Percentiles rank a stretch among this genome's conserved stretches.
Evolutionary conservation across 192 early-diverging fungal genomes (phyloP).

Genomic region (Entophlyctis luteolus): DNA sequence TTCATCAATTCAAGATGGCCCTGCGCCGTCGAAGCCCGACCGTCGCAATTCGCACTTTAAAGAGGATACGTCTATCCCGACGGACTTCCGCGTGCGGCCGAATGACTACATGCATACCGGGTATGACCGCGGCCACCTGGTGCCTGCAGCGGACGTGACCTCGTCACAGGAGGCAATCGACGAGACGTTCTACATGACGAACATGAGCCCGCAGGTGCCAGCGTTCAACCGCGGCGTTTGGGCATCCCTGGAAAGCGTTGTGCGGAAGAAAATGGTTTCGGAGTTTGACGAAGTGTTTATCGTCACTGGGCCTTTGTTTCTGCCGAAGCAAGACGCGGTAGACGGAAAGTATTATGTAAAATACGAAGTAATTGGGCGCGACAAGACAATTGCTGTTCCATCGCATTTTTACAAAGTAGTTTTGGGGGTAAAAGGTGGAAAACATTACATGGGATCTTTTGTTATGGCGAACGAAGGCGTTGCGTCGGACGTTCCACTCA

Average conservation of each 20-base stretch:
- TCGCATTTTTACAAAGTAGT: slow-evolving; percentile 94
- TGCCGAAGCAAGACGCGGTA: slow-evolving; percentile 63
- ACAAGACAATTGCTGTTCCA: slow-evolving; percentile 83
- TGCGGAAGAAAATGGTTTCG: slow-evolving; percentile 63
- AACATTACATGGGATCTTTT: slow-evolving; percentile 62
- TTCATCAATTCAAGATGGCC: not conserved
- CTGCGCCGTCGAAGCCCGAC: slow-evolving; percentile 29
- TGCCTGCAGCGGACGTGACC: slow-evolving; percentile 82
- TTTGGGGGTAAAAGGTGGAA: slow-evolving; percentile 55
- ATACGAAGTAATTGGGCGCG: slow-evolving; percentile 83
- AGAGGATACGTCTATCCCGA: slow-evolving; percentile 72
- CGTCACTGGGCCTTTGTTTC: slow-evolving; percentile 81
- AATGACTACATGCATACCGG: slow-evolving; percentile 76
- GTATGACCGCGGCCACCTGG: slow-evolving; percentile 92
- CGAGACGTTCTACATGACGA: slow-evolving; percentile 74
- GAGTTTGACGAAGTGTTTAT: slow-evolving; percentile 80
- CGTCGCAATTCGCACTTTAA: slow-evolving; percentile 71
- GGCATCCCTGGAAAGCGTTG: slow-evolving; percentile 82
- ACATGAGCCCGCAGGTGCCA: slow-evolving; percentile 34
- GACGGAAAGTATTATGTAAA: slow-evolving; percentile 65
- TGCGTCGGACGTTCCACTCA: slow-evolving; percentile 58
- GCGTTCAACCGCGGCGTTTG: slow-evolving; percentile 94
- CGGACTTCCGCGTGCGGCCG: slow-evolving; percentile 68
- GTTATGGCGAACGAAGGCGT: slow-evolving; percentile 81
- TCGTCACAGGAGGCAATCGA: slow-evolving; percentile 68